These are phyloP conservation scores for Sarocladium kiliense DNA, from an alignment of 2,329 filamentous ascomycete species.

Conservation along the genomic window DNA sequence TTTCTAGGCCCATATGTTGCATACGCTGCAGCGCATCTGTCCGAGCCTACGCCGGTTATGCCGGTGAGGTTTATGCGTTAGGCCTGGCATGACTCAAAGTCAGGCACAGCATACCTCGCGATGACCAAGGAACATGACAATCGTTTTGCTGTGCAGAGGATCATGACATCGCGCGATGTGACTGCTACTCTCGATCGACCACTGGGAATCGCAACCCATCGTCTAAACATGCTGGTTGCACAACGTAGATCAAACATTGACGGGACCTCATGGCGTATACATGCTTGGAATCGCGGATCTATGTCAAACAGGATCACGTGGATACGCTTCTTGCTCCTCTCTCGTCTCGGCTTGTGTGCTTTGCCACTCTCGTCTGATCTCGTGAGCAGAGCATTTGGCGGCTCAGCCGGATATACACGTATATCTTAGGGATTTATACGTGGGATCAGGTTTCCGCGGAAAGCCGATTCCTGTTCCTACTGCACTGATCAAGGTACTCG, in stretches of 20 bases:
- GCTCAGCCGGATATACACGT: neutral
- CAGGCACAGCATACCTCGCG: neutral
- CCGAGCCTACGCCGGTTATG: neutral
- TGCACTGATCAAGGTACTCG: no score
- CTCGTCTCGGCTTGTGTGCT: neutral
- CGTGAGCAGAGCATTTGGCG: neutral
- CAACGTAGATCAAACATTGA: neutral
- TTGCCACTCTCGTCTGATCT: neutral
- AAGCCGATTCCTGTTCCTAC: no score
- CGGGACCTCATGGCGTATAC: neutral
- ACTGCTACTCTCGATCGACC: neutral
- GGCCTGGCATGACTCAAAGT: neutral
- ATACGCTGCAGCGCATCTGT: neutral
- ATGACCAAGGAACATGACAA: neutral
- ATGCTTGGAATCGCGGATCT: neutral
- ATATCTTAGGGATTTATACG: no score
- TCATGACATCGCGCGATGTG: neutral
- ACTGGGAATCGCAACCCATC: neutral
- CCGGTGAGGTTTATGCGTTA: neutral
- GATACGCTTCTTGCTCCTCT: neutral
- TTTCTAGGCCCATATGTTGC: neutral
- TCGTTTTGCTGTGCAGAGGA: neutral
- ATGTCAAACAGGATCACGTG: neutral
- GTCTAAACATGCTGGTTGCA: neutral
- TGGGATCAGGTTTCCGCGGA: no score